Conservation (phyloP, 2,329 filamentous ascomycete genomes). For the Alternaria ethzedia region DNA sequence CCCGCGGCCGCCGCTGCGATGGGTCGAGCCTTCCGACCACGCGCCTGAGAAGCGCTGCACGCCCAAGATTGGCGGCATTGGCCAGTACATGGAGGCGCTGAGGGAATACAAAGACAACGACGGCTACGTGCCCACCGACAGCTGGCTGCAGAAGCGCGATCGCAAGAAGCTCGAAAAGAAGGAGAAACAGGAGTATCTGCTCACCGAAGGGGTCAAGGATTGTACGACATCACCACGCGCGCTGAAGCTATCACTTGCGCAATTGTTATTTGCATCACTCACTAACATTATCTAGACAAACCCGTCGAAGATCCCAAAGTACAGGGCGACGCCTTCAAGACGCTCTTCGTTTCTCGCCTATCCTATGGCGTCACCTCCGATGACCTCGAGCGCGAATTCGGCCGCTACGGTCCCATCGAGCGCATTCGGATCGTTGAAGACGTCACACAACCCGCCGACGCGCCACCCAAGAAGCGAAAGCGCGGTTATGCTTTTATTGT, state of each 20-base stretch:
- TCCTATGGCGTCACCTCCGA: slow-evolving; percentile 88
- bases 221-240: slow-evolving; percentile 58
- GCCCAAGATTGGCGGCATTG: slow-evolving; percentile 73
- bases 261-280: neutral
- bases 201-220: slow-evolving; percentile 67
- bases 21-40: slow-evolving; percentile 81
- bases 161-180: slow-evolving; percentile 83
- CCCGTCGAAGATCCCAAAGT: slow-evolving; percentile 86
- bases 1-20: slow-evolving; percentile 88
- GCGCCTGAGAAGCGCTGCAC: slow-evolving; percentile 83
- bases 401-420: slow-evolving; percentile 91
- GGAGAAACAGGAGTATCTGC: slow-evolving; percentile 66
- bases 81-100: slow-evolving; percentile 74
- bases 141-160: slow-evolving; percentile 88
- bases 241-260: neutral
- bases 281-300: slow-evolving; percentile 65
- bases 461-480: slow-evolving; percentile 67
- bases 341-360: slow-evolving; percentile 87
- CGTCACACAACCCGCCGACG: slow-evolving; percentile 71
- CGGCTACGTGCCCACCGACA: slow-evolving; percentile 82
- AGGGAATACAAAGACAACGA: slow-evolving; percentile 80
- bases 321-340: slow-evolving; percentile 92
- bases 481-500: slow-evolving; percentile 96
- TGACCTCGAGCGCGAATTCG: slow-evolving; percentile 92
- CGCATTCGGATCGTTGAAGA: slow-evolving; percentile 88